Conservation (phyloP, 1,139 yeast genomes). For the Petasospora fabianii region DNA sequence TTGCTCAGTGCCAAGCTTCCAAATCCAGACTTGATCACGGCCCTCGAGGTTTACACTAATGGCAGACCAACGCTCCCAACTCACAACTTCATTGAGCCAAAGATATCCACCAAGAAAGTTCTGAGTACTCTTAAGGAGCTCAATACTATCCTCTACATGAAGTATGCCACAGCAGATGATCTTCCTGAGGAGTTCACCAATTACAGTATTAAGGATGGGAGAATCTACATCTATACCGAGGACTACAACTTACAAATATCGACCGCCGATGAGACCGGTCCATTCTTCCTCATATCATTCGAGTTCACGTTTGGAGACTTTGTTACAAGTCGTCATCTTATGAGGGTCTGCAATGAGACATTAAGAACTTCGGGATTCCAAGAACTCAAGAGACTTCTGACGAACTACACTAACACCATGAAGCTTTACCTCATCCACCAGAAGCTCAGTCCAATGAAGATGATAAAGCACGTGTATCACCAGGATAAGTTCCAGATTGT, state of each 20-base stretch:
- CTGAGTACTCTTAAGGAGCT: conserved; percentile 63
- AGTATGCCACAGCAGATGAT: conserved; percentile 64
- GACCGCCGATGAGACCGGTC: conserved; percentile 65
- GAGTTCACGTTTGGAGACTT: conserved; percentile 48
- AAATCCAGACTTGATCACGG: conserved; percentile 82
- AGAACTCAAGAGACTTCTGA: conserved; percentile 65
- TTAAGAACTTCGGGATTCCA: conserved; percentile 50
- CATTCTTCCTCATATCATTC: conserved; percentile 76
- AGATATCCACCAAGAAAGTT: conserved; percentile 50
- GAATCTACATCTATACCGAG: conserved; percentile 64
- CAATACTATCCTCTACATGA: conserved; percentile 68
- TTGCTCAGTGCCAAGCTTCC: conserved; percentile 84
- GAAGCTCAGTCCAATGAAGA: conserved; percentile 52
- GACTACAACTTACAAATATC: conserved; percentile 72
- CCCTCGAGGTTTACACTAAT: conserved; percentile 74
- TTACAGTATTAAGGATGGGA: conserved; percentile 69
- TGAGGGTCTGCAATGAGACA: conserved; percentile 49
- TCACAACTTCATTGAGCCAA: conserved; percentile 53
- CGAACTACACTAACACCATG: conserved; percentile 68
- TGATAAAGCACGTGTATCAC: conserved; percentile 60
- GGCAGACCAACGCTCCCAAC: conserved; percentile 78
- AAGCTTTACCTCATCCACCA: conserved; percentile 67
- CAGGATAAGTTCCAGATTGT: conserved; percentile 59
- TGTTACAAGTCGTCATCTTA: conserved; percentile 21
- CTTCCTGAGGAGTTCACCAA: conserved; percentile 62